These are phyloP conservation scores for Steccherinum ochraceum DNA, from an alignment of 768 basidiomycete species.

Conservation along the genomic window DNA sequence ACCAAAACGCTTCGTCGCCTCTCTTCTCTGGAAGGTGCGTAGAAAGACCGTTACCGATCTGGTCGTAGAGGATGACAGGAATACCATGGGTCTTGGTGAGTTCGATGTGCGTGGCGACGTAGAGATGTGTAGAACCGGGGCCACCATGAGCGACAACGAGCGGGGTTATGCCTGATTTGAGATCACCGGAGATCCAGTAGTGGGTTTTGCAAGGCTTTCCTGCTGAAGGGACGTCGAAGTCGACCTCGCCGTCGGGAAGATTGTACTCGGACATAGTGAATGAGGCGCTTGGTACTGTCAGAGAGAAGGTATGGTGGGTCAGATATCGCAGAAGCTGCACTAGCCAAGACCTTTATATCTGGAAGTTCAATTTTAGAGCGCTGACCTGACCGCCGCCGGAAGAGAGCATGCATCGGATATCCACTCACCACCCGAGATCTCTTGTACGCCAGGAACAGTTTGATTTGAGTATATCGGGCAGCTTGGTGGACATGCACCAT, in stretches of 20 bases:
- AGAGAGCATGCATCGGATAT: too few species aligned
- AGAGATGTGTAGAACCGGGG: constrained; percentile 36
- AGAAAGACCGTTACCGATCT: constrained; percentile 40
- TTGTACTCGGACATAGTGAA: neutral
- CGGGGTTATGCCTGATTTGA: constrained; percentile 27
- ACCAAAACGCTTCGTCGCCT: constrained; percentile 31
- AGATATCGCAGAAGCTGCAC: neutral
- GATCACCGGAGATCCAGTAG: constrained; percentile 37
- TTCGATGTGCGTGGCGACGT: constrained; percentile 32
- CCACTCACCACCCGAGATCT: too few species aligned
- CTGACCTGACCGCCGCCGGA: too few species aligned
- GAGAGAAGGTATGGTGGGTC: too few species aligned
- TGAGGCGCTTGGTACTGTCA: too few species aligned
- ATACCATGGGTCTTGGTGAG: constrained; percentile 24
- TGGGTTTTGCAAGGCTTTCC: constrained; percentile 32
- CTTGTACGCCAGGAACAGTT: too few species aligned
- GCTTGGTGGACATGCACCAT: too few species aligned
- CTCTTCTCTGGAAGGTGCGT: constrained; percentile 35
- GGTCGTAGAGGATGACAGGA: constrained; percentile 46
- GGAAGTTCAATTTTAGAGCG: too few species aligned
- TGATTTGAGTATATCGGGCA: too few species aligned
- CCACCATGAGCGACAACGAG: constrained; percentile 43
- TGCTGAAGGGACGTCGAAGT: constrained; percentile 11
- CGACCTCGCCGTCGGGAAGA: neutral
- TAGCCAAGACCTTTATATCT: too few species aligned